phyloP scores from a whole-genome alignment of 23 red algal species.

The Gracilaria vermiculophylla region DNA sequence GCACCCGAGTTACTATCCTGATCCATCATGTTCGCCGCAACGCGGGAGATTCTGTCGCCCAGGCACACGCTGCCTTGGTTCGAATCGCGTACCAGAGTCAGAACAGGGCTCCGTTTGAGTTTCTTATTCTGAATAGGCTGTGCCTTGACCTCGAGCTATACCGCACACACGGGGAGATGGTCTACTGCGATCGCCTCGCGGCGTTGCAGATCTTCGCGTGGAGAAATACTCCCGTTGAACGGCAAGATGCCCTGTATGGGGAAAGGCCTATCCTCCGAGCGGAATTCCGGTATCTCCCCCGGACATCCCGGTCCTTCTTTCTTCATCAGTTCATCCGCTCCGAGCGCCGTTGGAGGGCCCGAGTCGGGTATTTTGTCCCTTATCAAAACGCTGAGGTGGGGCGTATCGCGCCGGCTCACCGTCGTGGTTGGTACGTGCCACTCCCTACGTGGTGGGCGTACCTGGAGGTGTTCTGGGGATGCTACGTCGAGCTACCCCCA shows the following conservation, averaged over 20 bases:
- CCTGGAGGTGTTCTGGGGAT: background rate
- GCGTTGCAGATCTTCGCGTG: background rate
- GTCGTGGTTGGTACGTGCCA: background rate
- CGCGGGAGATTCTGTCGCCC: background rate
- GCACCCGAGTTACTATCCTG: background rate
- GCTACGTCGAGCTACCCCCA: constrained; percentile 8
- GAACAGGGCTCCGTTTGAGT: background rate
- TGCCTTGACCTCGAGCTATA: background rate
- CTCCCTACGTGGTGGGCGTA: background rate
- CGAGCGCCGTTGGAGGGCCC: too few species aligned
- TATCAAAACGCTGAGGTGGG: background rate
- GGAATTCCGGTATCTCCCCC: too few species aligned
- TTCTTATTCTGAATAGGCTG: background rate
- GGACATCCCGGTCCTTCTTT: too few species aligned
- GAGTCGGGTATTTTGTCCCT: background rate
- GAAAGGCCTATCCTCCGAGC: background rate
- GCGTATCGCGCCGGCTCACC: background rate
- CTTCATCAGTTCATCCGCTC: too few species aligned
- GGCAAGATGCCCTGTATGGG: background rate
- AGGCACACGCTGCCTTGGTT: background rate
- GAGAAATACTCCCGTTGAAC: background rate
- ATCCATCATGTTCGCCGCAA: background rate
- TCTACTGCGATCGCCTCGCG: constrained; percentile 13
- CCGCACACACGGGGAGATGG: background rate
- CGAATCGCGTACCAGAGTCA: background rate